These are phyloP conservation scores for Entonaema liquescens DNA, from an alignment of 495 filamentous ascomycete species.

Conservation along the genomic window DNA sequence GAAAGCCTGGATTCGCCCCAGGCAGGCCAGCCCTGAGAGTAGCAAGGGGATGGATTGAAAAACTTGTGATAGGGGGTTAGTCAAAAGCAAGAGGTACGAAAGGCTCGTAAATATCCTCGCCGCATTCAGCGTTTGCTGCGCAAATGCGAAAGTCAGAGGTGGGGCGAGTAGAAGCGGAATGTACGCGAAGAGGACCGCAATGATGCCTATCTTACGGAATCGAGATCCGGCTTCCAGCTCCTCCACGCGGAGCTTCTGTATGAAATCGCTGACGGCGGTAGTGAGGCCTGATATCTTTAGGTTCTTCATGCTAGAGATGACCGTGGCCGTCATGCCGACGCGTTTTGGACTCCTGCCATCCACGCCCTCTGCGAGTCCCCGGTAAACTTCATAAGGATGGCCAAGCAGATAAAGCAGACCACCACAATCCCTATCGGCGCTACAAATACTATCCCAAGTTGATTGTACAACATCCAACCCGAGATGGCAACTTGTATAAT, in stretches of 20 bases:
- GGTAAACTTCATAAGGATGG: conserved; percentile 37
- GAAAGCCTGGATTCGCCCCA: conserved; percentile 53
- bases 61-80: not conserved
- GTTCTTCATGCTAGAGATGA: conserved; percentile 58
- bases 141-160: not conserved
- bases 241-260: conserved; percentile 53
- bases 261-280: conserved; percentile 41
- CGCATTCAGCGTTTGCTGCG: not conserved
- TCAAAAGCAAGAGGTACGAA: not conserved
- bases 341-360: conserved; percentile 56
- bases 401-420: conserved; percentile 1
- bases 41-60: conserved; percentile 58
- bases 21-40: conserved; percentile 59
- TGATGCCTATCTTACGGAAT: conserved; percentile 53
- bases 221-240: conserved; percentile 50
- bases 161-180: conserved; percentile 47
- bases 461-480: not conserved
- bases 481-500: not conserved
- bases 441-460: not conserved
- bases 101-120: not conserved
- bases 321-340: conserved; percentile 51
- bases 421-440: not conserved
- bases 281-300: conserved; percentile 58
- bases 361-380: conserved; percentile 52
- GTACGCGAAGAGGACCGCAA: conserved; percentile 54